Base-by-base conservation (phyloP, 129 eudicot species). In the Scalesia atractyloides region DNA sequence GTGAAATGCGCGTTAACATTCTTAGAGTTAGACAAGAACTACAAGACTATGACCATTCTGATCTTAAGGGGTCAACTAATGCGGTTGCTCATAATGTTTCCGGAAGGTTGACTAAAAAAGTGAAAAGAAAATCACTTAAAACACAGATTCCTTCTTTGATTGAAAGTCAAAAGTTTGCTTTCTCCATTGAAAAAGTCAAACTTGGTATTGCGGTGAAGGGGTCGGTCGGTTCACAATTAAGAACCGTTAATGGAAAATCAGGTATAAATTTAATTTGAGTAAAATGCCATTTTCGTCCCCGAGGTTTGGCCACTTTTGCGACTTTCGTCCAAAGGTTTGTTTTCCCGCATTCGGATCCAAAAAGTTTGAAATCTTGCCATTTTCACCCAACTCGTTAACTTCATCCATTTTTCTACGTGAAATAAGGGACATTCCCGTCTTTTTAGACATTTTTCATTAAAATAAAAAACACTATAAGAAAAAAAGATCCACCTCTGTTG, bases 1-100 rank as follows among this genome's bases (percentile, higher is more conserved):
- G 76, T 74, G 97, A 89, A 75, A 61, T 93, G 69, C 92, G 79
- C 48, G 97, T 93, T 50, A 84, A 81, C 54, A 78, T 93, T 83
- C 86, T 93, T 57, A 82, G 90, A 82, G 92, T 93, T 18, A 82
- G 80, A 69, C 75, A 77, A 49, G 95, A 84, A 30, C 81, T 80
- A 76, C n/a, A 72, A 56, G 96, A 90, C 44, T 30, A 68, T 58
- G 83, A 82, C 48, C 69, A 46, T 69, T 36, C 62, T 52, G 85
- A 82, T 69, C 50, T 53, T 19, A 78, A 81, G n/a, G 84, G 67
- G 16, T 80, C 30, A 16, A 66, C 33, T 39, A 81, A 77, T 66
- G 82, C 83, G 54, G 43, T 78, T 57, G 62, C 77, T 67, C 82
- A 61, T 63, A 87, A 87, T 70, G 51, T 3, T 47, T 64, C 91